Percentiles rank a stretch among this genome's conserved stretches.
Conservation (phyloP, 768 basidiomycete genomes). For the Auricularia sp. region DNA sequence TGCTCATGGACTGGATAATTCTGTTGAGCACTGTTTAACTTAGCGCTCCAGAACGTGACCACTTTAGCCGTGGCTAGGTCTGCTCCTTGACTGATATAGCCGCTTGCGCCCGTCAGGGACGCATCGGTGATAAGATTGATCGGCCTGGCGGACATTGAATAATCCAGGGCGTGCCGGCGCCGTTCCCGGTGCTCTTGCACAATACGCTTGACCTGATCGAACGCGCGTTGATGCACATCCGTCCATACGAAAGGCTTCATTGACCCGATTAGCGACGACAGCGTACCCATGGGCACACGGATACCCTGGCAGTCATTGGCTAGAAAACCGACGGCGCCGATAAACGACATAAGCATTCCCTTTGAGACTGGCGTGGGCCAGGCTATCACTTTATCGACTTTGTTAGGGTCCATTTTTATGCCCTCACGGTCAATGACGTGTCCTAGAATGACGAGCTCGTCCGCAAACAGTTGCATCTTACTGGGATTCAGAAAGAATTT, state of each 20-base stretch:
- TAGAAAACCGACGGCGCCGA: constrained; percentile 22
- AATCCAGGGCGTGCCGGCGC: constrained; percentile 11
- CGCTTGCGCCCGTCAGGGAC: not conserved
- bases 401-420: too few species aligned
- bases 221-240: constrained; percentile 23
- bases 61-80: not conserved
- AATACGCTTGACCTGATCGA: constrained; percentile 25
- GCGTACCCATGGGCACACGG: constrained; percentile 28
- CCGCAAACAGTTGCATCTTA: too few species aligned
- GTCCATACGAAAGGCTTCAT: constrained; percentile 21
- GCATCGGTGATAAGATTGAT: not conserved
- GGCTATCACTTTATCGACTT: constrained; percentile 17
- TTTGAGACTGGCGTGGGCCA: constrained; percentile 21
- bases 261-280: constrained; percentile 15
- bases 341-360: constrained; percentile 26
- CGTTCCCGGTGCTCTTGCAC: constrained; percentile 17
- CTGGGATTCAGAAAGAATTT: too few species aligned
- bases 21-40: constrained; percentile 1
- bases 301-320: constrained; percentile 20
- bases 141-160: not conserved
- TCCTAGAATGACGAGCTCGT: too few species aligned
- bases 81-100: constrained; percentile 1
- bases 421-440: too few species aligned
- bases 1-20: constrained; percentile 32
- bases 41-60: not conserved